phyloP scores from a whole-genome alignment of 768 basidiomycete species.

The Kwoniella sp. region DNA sequence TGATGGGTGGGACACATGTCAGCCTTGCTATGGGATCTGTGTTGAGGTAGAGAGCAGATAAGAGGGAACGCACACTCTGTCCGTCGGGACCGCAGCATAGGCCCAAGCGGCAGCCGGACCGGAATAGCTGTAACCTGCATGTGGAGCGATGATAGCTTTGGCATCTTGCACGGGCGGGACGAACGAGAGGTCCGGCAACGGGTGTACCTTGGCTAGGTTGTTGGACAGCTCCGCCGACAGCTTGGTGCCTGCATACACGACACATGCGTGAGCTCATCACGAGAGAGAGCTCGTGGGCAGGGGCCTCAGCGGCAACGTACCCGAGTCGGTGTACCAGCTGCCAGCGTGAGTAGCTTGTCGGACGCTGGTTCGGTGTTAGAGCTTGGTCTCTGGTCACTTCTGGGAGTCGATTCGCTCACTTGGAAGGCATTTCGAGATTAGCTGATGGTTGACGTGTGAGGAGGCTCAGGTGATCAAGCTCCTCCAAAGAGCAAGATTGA shows the following conservation, averaged over 20 bases:
- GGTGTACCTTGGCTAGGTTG: constrained; percentile 63
- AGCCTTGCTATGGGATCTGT: not conserved
- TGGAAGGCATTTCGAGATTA: not conserved
- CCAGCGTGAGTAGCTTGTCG: constrained; percentile 72
- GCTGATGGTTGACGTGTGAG: not conserved
- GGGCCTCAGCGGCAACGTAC: constrained; percentile 51
- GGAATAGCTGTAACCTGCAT: constrained; percentile 93
- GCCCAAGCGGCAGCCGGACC: constrained; percentile 95
- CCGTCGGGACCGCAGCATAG: constrained; percentile 78
- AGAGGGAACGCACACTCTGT: constrained; percentile 62
- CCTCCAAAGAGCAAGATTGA: no score
- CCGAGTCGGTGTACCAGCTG: constrained; percentile 77
- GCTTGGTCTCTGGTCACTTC: no score
- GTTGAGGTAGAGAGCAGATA: not conserved
- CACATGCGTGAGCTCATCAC: no score
- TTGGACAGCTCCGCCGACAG: constrained; percentile 61
- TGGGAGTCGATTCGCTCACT: no score
- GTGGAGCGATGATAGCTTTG: constrained; percentile 96
- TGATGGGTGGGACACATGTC: constrained; percentile 45
- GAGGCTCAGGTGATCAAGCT: no score
- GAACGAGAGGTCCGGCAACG: constrained; percentile 55
- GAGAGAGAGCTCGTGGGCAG: not conserved
- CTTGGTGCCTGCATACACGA: constrained; percentile 55
- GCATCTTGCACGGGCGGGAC: constrained; percentile 64
- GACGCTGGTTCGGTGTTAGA: constrained; percentile 1